phyloP scores from a whole-genome alignment of 1,284 basidiomycete species.

The Taiwanofungus camphoratus region DNA sequence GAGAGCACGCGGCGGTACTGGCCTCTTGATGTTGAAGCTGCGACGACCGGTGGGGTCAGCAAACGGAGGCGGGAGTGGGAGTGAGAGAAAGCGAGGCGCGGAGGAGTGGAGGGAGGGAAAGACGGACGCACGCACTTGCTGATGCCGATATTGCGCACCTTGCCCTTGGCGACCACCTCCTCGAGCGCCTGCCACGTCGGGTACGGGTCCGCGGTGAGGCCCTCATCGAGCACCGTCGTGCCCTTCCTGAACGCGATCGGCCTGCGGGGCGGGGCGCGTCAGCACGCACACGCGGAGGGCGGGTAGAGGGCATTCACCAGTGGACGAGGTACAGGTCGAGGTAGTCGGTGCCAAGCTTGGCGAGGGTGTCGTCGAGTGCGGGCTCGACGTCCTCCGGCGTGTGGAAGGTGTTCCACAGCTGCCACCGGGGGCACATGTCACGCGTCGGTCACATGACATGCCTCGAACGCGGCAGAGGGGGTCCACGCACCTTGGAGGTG shows the following conservation, averaged over 20 bases:
- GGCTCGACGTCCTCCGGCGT: slow-evolving; percentile 62
- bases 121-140: slow-evolving; percentile 52
- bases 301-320: slow-evolving; percentile 48
- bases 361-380: slow-evolving; percentile 63
- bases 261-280: slow-evolving; percentile 30
- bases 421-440: background rate
- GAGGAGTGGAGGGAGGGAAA: slow-evolving; percentile 5
- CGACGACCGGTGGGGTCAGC: slow-evolving; percentile 19
- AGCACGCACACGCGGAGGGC: background rate
- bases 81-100: background rate
- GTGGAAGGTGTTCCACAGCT: slow-evolving; percentile 70
- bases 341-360: slow-evolving; percentile 67
- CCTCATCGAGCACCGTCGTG: slow-evolving; percentile 47
- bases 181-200: slow-evolving; percentile 86
- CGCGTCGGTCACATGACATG: background rate
- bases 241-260: slow-evolving; percentile 65
- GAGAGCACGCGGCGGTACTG: no score
- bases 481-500: slow-evolving; percentile 38
- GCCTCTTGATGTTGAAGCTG: slow-evolving; percentile 53
- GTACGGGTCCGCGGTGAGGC: slow-evolving; percentile 68
- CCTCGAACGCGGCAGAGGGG: background rate
- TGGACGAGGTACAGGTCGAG: slow-evolving; percentile 80
- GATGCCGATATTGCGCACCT: slow-evolving; percentile 80
- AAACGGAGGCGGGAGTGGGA: background rate
- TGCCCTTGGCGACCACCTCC: slow-evolving; percentile 70